phyloP scores from a whole-genome alignment of 805 yeast species.

The Candida odintsovae region DNA sequence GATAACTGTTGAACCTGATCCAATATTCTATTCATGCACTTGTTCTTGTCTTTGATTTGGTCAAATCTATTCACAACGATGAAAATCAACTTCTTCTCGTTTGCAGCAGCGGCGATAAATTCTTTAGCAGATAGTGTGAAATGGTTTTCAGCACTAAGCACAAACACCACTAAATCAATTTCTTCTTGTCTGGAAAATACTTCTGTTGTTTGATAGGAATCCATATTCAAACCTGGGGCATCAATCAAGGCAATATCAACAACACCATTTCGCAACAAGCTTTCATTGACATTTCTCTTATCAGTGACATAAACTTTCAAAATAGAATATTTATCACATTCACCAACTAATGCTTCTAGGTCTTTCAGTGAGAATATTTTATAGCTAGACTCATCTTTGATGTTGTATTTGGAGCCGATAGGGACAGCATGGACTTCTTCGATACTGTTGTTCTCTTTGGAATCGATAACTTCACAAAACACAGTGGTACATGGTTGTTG shows the following conservation, averaged over 20 bases:
- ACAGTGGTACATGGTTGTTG: conserved; percentile 98
- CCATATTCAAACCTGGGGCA: conserved; percentile 95
- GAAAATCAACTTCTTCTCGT: conserved; percentile 86
- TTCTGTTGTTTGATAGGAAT: conserved; percentile 89
- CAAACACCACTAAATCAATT: conserved; percentile 92
- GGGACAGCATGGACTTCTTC: conserved; percentile 95
- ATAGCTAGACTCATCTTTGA: conserved; percentile 60
- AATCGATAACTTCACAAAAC: conserved; percentile 90
- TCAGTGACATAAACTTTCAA: conserved; percentile 82
- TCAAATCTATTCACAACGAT: conserved; percentile 94
- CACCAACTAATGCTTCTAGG: conserved; percentile 65
- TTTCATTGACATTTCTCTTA: conserved; percentile 54
- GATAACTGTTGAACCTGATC: conserved; percentile 81
- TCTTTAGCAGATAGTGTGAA: conserved; percentile 92
- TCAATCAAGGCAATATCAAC: conserved; percentile 90
- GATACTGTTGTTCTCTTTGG: conserved; percentile 60
- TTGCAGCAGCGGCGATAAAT: conserved; percentile 83
- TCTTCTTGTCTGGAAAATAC: conserved; percentile 96
- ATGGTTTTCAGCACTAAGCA: conserved; percentile 93
- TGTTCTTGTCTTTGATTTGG: conserved; percentile 70
- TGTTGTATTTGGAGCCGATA: conserved; percentile 36
- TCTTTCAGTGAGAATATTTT: conserved; percentile 46
- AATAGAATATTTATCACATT: conserved; percentile 63
- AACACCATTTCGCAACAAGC: conserved; percentile 80
- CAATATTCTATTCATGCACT: conserved; percentile 71